phyloP scores from a whole-genome alignment of 192 early-diverging fungal genomes.

The Spinellus fusiger region DNA sequence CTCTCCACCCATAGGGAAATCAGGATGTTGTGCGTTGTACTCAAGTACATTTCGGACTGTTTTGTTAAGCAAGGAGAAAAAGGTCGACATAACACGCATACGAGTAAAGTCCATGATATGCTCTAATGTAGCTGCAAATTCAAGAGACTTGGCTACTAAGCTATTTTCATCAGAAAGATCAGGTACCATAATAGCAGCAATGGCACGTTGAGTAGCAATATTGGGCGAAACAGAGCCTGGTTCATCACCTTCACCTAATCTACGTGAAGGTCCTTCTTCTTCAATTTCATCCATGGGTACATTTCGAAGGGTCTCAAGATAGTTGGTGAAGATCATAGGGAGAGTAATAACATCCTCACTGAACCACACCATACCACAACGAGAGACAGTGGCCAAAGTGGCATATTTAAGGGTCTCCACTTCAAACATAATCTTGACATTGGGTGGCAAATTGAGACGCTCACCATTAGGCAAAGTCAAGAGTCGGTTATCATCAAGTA shows the following conservation, averaged over 20 bases:
- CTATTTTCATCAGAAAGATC: slow-evolving; percentile 64
- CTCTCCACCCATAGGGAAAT: slow-evolving; percentile 87
- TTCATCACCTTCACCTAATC: slow-evolving; percentile 37
- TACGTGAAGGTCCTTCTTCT: slow-evolving; percentile 50
- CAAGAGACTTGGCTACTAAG: slow-evolving; percentile 68
- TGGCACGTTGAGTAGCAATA: slow-evolving; percentile 67
- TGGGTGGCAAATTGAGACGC: slow-evolving; percentile 87
- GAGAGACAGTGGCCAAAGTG: slow-evolving; percentile 95
- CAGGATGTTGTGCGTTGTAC: slow-evolving; percentile 87
- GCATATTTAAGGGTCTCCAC: slow-evolving; percentile 98
- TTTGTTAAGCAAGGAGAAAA: slow-evolving; percentile 91
- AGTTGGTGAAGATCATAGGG: slow-evolving; percentile 76
- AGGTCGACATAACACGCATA: slow-evolving; percentile 73
- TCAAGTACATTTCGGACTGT: slow-evolving; percentile 77
- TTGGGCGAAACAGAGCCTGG: slow-evolving; percentile 43
- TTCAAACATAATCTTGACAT: slow-evolving; percentile 99
- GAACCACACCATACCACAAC: slow-evolving; percentile 99
- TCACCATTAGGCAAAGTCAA: slow-evolving; percentile 98
- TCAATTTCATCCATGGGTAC: slow-evolving; percentile 78
- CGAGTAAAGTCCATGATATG: slow-evolving; percentile 99
- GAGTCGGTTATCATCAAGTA: slow-evolving; percentile 96
- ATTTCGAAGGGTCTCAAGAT: slow-evolving; percentile 70
- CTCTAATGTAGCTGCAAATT: slow-evolving; percentile 62
- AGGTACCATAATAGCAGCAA: slow-evolving; percentile 66
- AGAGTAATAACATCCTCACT: slow-evolving; percentile 81